Percentiles rank a stretch among this genome's conserved stretches.
Conservation (phyloP, 805 yeast genomes). For the Kuraishia capsulata region DNA sequence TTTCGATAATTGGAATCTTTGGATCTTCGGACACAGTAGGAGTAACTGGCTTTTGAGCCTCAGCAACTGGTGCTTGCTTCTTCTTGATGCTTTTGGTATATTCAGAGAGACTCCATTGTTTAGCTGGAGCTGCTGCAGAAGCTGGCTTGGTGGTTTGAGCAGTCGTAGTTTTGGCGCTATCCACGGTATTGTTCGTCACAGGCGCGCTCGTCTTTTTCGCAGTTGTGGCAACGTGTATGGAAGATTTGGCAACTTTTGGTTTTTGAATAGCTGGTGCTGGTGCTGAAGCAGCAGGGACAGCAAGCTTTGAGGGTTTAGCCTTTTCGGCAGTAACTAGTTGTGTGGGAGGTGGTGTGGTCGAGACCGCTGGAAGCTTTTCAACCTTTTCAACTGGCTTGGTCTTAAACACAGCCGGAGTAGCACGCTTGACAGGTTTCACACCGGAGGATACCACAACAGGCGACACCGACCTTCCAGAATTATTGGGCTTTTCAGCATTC, state of each 20-base stretch:
- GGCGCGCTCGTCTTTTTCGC: not conserved
- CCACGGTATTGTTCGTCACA: not conserved
- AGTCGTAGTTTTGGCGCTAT: too few species aligned
- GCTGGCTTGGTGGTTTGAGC: not conserved
- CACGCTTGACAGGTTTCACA: too few species aligned
- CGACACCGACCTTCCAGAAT: too few species aligned
- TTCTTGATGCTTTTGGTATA: constrained; percentile 1
- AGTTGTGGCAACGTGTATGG: constrained; percentile 2
- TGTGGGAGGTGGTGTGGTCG: not conserved
- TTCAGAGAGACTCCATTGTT: constrained; percentile 1
- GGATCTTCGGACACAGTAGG: not conserved
- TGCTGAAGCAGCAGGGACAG: not conserved
- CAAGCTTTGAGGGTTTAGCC: not conserved
- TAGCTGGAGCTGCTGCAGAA: not conserved
- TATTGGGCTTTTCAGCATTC: too few species aligned
- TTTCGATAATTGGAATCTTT: not conserved
- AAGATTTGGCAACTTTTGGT: not conserved
- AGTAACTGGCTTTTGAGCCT: not conserved
- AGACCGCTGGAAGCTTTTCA: not conserved
- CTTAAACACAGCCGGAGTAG: too few species aligned
- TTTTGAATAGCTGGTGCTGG: not conserved
- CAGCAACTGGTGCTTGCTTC: not conserved
- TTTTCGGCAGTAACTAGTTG: too few species aligned
- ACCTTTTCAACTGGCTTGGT: not conserved
- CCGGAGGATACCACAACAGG: too few species aligned